phyloP scores from a whole-genome alignment of 164 flowering plant species.

The Protea cynaroides region DNA sequence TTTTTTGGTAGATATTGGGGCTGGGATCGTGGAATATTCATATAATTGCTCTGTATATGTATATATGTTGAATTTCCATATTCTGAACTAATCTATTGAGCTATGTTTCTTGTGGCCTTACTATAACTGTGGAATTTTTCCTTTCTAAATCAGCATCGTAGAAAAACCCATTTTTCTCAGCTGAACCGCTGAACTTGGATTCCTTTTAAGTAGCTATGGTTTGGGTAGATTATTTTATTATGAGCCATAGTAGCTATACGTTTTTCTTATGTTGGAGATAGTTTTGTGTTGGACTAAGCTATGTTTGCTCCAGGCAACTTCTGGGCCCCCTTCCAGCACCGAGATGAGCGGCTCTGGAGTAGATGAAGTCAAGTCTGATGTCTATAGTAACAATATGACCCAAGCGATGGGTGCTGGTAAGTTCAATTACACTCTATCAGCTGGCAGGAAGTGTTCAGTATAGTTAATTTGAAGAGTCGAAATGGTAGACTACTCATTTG shows the following conservation, averaged over 20 bases:
- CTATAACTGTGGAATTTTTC: too few species aligned
- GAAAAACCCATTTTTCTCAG: not conserved
- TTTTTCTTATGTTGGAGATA: not conserved
- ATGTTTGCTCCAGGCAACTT: conserved; percentile 37
- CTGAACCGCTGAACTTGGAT: not conserved
- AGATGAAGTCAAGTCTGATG: conserved; percentile 70
- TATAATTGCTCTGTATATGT: not conserved
- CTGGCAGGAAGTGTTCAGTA: not conserved
- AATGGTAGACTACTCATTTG: too few species aligned
- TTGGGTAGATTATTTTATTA: not conserved
- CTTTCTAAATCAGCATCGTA: too few species aligned
- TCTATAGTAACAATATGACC: conserved; percentile 81
- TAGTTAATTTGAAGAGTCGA: not conserved
- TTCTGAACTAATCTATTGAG: not conserved
- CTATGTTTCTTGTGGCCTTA: not conserved
- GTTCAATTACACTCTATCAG: conserved; percentile 7
- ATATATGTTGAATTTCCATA: too few species aligned
- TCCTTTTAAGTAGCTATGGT: too few species aligned
- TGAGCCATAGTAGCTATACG: not conserved
- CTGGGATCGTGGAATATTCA: too few species aligned
- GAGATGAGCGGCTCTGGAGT: conserved; percentile 40
- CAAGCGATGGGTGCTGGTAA: conserved; percentile 97
- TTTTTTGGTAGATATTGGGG: too few species aligned
- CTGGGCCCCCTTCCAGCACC: conserved; percentile 50
- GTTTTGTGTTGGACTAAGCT: too few species aligned